Evolutionary conservation across 148 eudicot species (phyloP).

Genomic region (Rhododendron kiyosumense): DNA sequence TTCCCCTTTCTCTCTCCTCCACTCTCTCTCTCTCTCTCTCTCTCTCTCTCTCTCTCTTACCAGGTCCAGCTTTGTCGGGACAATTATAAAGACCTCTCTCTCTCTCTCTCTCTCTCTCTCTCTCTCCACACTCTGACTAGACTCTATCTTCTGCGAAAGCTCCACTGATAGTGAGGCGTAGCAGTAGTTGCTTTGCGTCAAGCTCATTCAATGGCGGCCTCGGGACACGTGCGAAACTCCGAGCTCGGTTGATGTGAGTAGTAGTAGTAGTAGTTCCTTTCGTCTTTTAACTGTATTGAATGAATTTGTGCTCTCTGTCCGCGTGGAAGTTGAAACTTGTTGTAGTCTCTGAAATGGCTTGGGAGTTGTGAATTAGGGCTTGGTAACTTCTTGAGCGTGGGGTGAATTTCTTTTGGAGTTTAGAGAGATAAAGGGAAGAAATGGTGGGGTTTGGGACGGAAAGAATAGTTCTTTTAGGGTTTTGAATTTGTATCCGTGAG

Average conservation of each 20-base stretch:
- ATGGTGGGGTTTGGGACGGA: no score
- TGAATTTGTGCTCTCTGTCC: not conserved
- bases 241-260: slow-evolving; percentile 24
- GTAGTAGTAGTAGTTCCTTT: not conserved
- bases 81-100: slow-evolving; percentile 16
- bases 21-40: not conserved
- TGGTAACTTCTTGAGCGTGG: not conserved
- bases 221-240: slow-evolving; percentile 9
- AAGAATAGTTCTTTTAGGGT: not conserved
- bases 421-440: not conserved
- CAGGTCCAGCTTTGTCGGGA: slow-evolving; percentile 35
- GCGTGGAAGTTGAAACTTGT: not conserved
- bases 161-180: not conserved
- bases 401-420: not conserved
- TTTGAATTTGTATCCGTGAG: not conserved
- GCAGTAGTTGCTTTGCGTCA: not conserved
- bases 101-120: not conserved
- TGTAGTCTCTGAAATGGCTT: not conserved
- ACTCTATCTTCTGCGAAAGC: slow-evolving; percentile 3
- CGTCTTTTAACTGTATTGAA: not conserved
- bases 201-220: slow-evolving; percentile 16
- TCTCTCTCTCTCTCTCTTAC: slow-evolving; percentile 3
- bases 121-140: not conserved
- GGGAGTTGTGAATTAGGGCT: not conserved
- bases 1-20: not conserved